Base-by-base conservation (phyloP, 2,329 filamentous ascomycete species). In the Neurospora sp. region DNA sequence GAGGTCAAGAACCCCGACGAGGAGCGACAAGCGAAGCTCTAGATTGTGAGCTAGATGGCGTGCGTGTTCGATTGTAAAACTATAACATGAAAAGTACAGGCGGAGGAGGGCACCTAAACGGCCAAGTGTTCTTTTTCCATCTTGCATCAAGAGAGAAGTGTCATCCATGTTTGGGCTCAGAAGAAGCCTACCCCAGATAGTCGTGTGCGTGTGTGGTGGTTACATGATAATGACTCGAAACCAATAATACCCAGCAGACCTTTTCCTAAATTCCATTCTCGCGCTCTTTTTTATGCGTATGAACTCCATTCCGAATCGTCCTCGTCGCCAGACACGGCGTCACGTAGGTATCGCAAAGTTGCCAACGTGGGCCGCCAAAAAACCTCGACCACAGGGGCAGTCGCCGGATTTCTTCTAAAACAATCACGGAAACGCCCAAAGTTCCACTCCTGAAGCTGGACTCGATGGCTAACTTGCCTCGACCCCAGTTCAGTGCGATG, bases 1-100 rank as follows among this genome's bases (percentile, higher is more conserved):
- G 75, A 76, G 70, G 73, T 76, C 58, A 76, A 76, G 71, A 73
- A 69, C 15, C 71, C 70, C 0, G 74, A 73, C 6, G 71, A 73
- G 11, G 66, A 23, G 19, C 38, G 71, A 17, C 69, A 73, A 33
- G 4, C 52, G 3, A 62, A 33, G 52, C 52, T 62, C 11, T 62
- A 62, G 23, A 52, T 28, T 28, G 9, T 9, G 38, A 39, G 19
- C 46, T 52, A 52, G 9, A 19, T 19, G n/a, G 9, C 19, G 11
- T 11, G 19, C 19, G 19, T 52, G 13, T 62, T 8, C 13, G 17
- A 6, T 10, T 28, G 15, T 62, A 17, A 33, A 58, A 33, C 6
- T 17, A 58, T 28, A 13, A 6, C 1, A 62, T 33, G 7, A 33
- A n/a, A 33, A 33, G 52, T 33, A 33, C 13, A 33, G 23, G 6